phyloP scores from a whole-genome alignment of 169 alveolate genomes.

The Plasmodium ovale region DNA sequence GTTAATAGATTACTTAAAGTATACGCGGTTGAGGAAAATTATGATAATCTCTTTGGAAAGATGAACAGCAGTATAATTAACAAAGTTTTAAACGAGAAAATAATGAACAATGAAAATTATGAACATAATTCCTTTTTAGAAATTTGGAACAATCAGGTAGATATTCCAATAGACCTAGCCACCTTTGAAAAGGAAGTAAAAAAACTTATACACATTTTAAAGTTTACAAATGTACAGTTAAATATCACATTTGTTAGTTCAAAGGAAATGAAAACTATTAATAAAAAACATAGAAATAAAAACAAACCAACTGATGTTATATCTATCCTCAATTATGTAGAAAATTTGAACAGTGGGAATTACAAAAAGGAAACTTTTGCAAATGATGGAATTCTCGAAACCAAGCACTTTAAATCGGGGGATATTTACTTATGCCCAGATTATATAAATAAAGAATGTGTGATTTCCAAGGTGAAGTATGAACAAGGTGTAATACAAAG shows the following conservation, averaged over 20 bases:
- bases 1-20: background rate
- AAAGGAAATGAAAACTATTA: slow-evolving; percentile 49
- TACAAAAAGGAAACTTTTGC: background rate
- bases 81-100: background rate
- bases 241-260: slow-evolving; percentile 43
- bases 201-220: slow-evolving; percentile 35
- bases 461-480: slow-evolving; percentile 25
- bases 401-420: slow-evolving; percentile 8
- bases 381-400: background rate
- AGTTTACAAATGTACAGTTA: slow-evolving; percentile 23
- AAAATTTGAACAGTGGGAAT: background rate
- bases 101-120: background rate
- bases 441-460: slow-evolving; percentile 53
- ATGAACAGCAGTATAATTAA: slow-evolving; percentile 8
- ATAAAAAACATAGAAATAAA: slow-evolving; percentile 37
- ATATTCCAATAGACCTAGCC: slow-evolving; percentile 42
- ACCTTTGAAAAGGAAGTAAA: slow-evolving; percentile 58
- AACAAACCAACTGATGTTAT: slow-evolving; percentile 58
- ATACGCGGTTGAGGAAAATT: background rate
- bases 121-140: slow-evolving; percentile 32
- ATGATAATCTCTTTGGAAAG: background rate
- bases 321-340: slow-evolving; percentile 20
- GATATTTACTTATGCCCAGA: slow-evolving; percentile 72
- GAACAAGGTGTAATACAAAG: slow-evolving; percentile 1
- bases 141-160: slow-evolving; percentile 48